Base-by-base conservation (phyloP, 805 yeast genomes). In the Candida patagonica region DNA sequence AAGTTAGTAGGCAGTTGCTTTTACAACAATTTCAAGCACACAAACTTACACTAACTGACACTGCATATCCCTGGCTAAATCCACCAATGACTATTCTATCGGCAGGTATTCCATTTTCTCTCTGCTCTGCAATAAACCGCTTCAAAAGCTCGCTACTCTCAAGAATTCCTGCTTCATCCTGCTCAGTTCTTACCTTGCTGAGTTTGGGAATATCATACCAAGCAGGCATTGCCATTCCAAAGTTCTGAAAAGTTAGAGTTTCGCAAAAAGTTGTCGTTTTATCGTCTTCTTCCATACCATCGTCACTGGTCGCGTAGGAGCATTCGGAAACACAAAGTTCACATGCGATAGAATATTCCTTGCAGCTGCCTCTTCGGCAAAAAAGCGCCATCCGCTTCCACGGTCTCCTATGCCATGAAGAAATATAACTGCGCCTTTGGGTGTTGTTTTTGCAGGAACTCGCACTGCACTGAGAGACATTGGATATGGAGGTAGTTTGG, bases 351-450 rank as follows among this genome's bases (percentile, higher is more conserved):
- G 79, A 15, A 57, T 70, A 16, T 65, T 55, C 30, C 64, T 59
- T 37, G 47, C 40, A 8, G 49, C 46, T 20, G 83, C 70, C 40
- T 75, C 62, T 29, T 78, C 80, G 3, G 92, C 83, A 30, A 89
- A 62, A 66, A 84, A 85, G 33, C 74, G 67, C 96, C 96, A 89
- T 1, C 96, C 96, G 13, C 70, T 67, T 4, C 95, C 96, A 0
- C 85, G 60, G 58, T 89, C 97, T 7, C 98, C 98, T 13, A 89
- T 66, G 0, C 98, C 97, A 57, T 92, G 97, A 40, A 85, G 56
- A 44, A 88, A 70, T 17, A 88, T 81, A 25, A 87, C 64, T 1
- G 87, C 76, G 1, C 84, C 80, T 1, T 76, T 65, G 5, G 78
- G 72, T 1, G 64, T 61, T 6, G 46, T 45, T 15, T 59, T 61